Conservation (phyloP, 1,284 basidiomycete species). For the Trichosporon sp. region DNA sequence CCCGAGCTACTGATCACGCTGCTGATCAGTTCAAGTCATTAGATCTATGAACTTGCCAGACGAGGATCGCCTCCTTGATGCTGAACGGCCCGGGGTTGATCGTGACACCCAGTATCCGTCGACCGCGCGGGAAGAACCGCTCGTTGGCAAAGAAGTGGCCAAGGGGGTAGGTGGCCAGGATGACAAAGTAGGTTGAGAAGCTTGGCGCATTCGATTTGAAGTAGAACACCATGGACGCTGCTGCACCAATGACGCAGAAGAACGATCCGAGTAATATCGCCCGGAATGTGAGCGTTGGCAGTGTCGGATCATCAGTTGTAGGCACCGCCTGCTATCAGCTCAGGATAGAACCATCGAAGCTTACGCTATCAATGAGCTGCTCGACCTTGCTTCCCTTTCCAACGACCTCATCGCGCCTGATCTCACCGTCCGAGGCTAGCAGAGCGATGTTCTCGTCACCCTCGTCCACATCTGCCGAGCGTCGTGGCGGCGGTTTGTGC, state of each 20-base stretch:
- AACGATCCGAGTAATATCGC: conserved; percentile 52
- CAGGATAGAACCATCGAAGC: background rate
- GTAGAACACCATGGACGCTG: conserved; percentile 50
- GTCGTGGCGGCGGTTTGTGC: background rate
- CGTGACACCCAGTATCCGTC: conserved; percentile 36
- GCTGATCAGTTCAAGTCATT: conserved; percentile 13
- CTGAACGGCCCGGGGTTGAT: conserved; percentile 53
- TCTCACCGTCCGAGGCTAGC: background rate
- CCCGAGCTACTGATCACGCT: conserved; percentile 52
- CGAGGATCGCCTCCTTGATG: conserved; percentile 49
- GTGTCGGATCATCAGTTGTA: conserved; percentile 52
- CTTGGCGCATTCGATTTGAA: conserved; percentile 52
- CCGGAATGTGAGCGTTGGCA: conserved; percentile 53
- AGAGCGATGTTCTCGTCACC: conserved; percentile 8
- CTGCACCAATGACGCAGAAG: conserved; percentile 54
- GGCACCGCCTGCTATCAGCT: conserved; percentile 48
- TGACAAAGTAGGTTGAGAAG: conserved; percentile 55
- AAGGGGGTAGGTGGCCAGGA: conserved; percentile 51
- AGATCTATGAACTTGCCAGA: conserved; percentile 28
- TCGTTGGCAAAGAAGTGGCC: conserved; percentile 46
- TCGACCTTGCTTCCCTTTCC: conserved; percentile 38
- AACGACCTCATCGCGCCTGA: conserved; percentile 25
- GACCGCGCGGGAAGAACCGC: conserved; percentile 26
- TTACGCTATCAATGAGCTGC: conserved; percentile 33
- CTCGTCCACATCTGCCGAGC: conserved; percentile 8